phyloP scores from a whole-genome alignment of 2,329 filamentous ascomycete species.

The Monosporascus sp. region DNA sequence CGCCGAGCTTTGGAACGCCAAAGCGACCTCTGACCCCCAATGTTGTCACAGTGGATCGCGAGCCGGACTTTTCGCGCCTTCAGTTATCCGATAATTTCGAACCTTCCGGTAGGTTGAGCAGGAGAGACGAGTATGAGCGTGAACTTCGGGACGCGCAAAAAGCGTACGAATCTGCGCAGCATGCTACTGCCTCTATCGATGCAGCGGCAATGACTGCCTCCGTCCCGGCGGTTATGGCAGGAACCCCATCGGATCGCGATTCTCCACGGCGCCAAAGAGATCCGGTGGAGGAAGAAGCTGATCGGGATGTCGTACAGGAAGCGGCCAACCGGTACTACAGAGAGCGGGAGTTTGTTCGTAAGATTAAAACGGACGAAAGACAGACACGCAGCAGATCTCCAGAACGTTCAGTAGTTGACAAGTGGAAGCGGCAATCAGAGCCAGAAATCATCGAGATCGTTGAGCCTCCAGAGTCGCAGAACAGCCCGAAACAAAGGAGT shows the following conservation, averaged over 20 bases:
- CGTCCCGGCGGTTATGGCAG: constrained; percentile 35
- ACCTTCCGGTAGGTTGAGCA: constrained; percentile 38
- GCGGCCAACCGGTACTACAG: constrained; percentile 55
- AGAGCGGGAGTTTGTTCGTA: constrained; percentile 47
- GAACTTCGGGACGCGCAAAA: constrained; percentile 39
- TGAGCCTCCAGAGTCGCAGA: constrained; percentile 49
- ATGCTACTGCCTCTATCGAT: constrained; percentile 43
- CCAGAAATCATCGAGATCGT: constrained; percentile 41
- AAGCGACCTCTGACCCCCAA: constrained; percentile 42
- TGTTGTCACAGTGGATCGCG: constrained; percentile 49
- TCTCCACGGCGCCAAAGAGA: constrained; percentile 31
- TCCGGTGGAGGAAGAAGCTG: constrained; percentile 50
- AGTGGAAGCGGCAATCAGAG: constrained; percentile 41
- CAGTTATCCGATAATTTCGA: constrained; percentile 18
- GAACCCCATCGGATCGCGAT: constrained; percentile 26
- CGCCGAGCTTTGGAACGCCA: constrained; percentile 35
- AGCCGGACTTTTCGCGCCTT: constrained; percentile 41
- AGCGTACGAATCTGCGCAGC: constrained; percentile 40
- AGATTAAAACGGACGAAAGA: constrained; percentile 48
- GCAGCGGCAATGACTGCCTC: constrained; percentile 43
- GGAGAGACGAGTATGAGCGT: constrained; percentile 45
- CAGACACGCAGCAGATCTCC: constrained; percentile 48
- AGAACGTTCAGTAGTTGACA: constrained; percentile 49
- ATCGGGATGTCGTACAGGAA: constrained; percentile 53
- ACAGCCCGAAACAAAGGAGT: constrained; percentile 36